A percentile compares a stretch with the other conserved stretches of the same genome.
Evolutionary conservation across 1,139 yeast species (phyloP).

Genomic region (Maudiozyma humilis): DNA sequence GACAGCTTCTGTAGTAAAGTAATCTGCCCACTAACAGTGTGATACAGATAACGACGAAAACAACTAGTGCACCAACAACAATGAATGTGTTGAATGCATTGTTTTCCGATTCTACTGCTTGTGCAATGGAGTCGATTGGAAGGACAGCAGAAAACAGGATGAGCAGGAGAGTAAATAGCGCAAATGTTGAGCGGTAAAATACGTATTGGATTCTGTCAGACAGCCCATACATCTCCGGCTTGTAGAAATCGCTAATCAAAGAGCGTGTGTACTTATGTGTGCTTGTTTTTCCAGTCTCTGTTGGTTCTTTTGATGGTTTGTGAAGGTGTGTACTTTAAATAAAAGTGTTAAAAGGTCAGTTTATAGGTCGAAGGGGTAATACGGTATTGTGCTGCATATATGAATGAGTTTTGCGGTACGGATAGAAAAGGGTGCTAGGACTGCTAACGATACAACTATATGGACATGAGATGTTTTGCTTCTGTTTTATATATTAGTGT

Average conservation of each 20-base stretch:
- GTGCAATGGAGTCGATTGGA: slow-evolving; percentile 68
- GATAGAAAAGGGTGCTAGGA: too few relatives aligned
- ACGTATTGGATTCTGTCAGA: slow-evolving; percentile 11
- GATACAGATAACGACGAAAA: slow-evolving; percentile 44
- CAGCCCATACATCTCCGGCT: background rate
- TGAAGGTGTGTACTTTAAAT: too few relatives aligned
- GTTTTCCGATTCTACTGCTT: slow-evolving; percentile 47
- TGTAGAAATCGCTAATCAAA: too few relatives aligned
- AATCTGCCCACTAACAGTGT: slow-evolving; percentile 46
- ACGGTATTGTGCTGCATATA: too few relatives aligned
- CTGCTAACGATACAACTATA: too few relatives aligned
- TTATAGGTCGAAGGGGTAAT: too few relatives aligned
- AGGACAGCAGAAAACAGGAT: slow-evolving; percentile 56
- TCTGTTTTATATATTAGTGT: too few relatives aligned
- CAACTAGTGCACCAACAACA: slow-evolving; percentile 64
- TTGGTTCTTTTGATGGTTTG: too few relatives aligned
- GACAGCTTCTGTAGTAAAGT: slow-evolving; percentile 47
- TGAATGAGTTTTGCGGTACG: too few relatives aligned
- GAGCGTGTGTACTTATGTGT: background rate
- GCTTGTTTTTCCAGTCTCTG: background rate
- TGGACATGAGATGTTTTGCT: too few relatives aligned
- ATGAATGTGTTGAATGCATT: slow-evolving; percentile 58
- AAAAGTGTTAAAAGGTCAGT: too few relatives aligned
- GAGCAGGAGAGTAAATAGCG: slow-evolving; percentile 42
- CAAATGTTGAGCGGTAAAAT: slow-evolving; percentile 50